phyloP scores from a whole-genome alignment of 768 basidiomycete species.

The Sporobolomyces pararoseus region DNA sequence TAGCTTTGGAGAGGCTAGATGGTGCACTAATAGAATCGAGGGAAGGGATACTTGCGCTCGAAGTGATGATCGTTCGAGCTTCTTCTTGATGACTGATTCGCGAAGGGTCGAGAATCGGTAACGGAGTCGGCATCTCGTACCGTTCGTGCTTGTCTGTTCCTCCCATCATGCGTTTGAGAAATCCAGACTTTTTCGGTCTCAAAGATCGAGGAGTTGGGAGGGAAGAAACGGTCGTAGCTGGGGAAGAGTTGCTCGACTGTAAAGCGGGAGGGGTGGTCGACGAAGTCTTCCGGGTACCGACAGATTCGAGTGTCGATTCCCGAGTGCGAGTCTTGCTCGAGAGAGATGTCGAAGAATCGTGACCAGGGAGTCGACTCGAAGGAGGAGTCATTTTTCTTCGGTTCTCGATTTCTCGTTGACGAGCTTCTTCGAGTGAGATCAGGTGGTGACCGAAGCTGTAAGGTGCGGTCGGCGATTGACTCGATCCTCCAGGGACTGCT shows the following conservation, averaged over 20 bases:
- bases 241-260: slow-evolving; percentile 10
- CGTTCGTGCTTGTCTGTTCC: slow-evolving; percentile 18
- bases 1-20: background rate
- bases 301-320: slow-evolving; percentile 16
- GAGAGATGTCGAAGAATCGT: slow-evolving; percentile 14
- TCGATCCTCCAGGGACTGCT: background rate
- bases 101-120: background rate
- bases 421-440: slow-evolving; percentile 40
- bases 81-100: background rate
- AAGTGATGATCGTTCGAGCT: background rate
- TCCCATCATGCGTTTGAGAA: slow-evolving; percentile 41
- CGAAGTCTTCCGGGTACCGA: slow-evolving; percentile 1
- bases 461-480: background rate
- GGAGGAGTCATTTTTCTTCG: slow-evolving; percentile 12
- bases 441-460: slow-evolving; percentile 32
- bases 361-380: background rate
- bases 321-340: slow-evolving; percentile 18
- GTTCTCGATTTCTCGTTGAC: slow-evolving; percentile 10
- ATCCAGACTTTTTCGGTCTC: slow-evolving; percentile 39
- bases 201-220: slow-evolving; percentile 3
- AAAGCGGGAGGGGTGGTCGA: background rate
- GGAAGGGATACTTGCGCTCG: slow-evolving; percentile 20
- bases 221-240: background rate
- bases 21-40: slow-evolving; percentile 15
- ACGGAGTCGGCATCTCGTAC: slow-evolving; percentile 3